Evolutionary conservation across 2,329 filamentous ascomycete genomes (phyloP), one percentile per base, ranked within the genome.

Genomic region (Xylaria sp.): DNA sequence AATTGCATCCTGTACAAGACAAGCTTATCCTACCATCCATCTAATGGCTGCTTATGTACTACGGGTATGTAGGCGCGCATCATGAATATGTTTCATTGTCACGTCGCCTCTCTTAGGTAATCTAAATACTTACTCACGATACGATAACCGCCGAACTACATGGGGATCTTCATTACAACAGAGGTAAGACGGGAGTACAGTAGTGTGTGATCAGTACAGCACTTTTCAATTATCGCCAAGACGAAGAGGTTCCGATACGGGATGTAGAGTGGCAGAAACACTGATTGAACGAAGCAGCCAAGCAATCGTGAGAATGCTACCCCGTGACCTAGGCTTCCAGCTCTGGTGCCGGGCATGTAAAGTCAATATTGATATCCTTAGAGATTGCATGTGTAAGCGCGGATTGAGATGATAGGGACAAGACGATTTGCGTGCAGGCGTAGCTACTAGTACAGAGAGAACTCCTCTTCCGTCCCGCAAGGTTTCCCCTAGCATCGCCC

Each of bases 231-330:
- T 25, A 23, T 54, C 37, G 42, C 15, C 7, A 47, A 55, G 43
- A 42, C 8, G 49, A 33, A 15, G 21, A 19, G 33, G 19, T 19
- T 40, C 42, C 23, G 42, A 54, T 31, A 42, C 11, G 21, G 37
- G 33, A 15, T 33, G 6, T 9, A 4, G n/a, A 40, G 17, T 15
- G 11, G 17, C 45, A 2, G 7, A 4, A 43, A 42, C 42, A 23
- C 35, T 11, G 25, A 43, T 43, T 43, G 25, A n/a, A 25, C 46
- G 28, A 19, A 51, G 21, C 21, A 61, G 58, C 50, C 38, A 56
- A 50, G 43, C 31, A 56, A 38, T 9, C 2, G 33, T 40, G 9
- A 12, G 19, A 1, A 15, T 25, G 35, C 12, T 3, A 25, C 28
- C 25, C 38, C 14, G n/a, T 17, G n/a, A 5, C n/a, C n/a, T 49